Conservation (phyloP, 2,329 filamentous ascomycete species). For the Aspergillus sp. region DNA sequence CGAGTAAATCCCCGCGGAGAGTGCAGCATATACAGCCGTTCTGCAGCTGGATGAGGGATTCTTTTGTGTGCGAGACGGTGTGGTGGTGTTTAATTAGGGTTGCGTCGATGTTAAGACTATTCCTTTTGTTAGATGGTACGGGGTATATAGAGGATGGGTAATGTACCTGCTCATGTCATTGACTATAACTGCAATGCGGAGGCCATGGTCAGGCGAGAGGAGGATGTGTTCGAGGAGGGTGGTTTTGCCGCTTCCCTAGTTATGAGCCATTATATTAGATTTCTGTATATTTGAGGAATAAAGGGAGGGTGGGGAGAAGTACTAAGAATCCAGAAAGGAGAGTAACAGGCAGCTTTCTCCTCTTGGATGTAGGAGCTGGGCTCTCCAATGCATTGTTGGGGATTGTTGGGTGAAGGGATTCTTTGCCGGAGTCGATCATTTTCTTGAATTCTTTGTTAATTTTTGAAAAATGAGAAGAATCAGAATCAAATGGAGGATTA, state of each 20-base stretch:
- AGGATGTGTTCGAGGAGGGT: constrained; percentile 70
- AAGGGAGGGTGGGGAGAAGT: constrained; percentile 2
- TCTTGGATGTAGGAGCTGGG: not conserved
- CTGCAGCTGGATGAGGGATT: constrained; percentile 68
- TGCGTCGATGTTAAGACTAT: constrained; percentile 65
- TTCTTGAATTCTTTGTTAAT: not conserved
- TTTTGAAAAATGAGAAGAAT: too few species aligned
- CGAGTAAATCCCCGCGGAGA: constrained; percentile 68
- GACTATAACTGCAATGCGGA: constrained; percentile 70
- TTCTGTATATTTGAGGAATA: not conserved
- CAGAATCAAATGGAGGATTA: too few species aligned
- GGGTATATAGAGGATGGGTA: constrained; percentile 21
- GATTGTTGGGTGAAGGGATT: constrained; percentile 1
- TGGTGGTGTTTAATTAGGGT: constrained; percentile 58
- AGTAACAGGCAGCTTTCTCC: constrained; percentile 55
- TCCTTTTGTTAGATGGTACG: not conserved
- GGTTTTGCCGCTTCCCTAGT: constrained; percentile 68
- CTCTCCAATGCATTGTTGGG: not conserved
- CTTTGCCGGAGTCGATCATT: constrained; percentile 21
- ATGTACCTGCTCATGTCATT: constrained; percentile 66
- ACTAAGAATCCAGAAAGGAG: constrained; percentile 63
- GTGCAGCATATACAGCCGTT: constrained; percentile 79
- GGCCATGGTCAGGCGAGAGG: constrained; percentile 62
- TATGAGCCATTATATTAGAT: not conserved
- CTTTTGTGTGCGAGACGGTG: constrained; percentile 59